These are phyloP conservation scores for Jackrogersella multiformis DNA, from an alignment of 495 filamentous ascomycete genomes.

Conservation along the genomic window DNA sequence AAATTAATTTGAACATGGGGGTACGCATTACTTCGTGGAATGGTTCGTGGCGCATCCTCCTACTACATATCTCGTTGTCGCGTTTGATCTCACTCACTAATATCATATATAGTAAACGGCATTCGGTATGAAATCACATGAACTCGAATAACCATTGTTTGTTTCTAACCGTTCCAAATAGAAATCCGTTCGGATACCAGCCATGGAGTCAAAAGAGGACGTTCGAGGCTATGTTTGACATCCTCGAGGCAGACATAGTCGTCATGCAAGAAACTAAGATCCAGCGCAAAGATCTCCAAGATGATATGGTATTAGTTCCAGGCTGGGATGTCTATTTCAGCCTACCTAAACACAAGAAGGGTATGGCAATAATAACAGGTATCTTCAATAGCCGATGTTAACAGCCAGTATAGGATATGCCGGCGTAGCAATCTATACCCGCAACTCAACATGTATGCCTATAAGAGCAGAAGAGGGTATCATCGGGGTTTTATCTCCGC, in stretches of 20 bases:
- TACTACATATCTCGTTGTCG: background rate
- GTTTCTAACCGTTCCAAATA: constrained; percentile 45
- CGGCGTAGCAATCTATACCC: constrained; percentile 93
- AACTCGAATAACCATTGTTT: background rate
- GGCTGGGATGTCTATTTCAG: constrained; percentile 99
- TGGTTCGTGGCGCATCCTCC: constrained; percentile 27
- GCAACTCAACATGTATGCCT: constrained; percentile 86
- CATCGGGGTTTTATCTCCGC: constrained; percentile 80
- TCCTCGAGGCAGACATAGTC: constrained; percentile 90
- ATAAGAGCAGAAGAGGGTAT: constrained; percentile 95
- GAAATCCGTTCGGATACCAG: constrained; percentile 94
- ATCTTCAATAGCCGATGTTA: background rate
- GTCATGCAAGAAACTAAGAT: constrained; percentile 98
- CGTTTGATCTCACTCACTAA: constrained; percentile 34
- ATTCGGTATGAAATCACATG: constrained; percentile 73
- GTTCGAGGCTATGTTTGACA: constrained; percentile 97
- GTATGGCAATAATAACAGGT: constrained; percentile 53
- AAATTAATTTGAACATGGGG: constrained; percentile 28
- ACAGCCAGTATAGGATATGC: constrained; percentile 77
- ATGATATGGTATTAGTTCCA: constrained; percentile 95
- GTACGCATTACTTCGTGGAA: constrained; percentile 51
- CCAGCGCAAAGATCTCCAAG: constrained; percentile 88
- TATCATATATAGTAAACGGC: constrained; percentile 76
- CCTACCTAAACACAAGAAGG: constrained; percentile 91
- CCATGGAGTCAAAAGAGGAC: constrained; percentile 90